Evolutionary conservation across 192 early-diverging fungal genomes (phyloP), one percentile per base, ranked within the genome.

Genomic region (Coemansia sp.): DNA sequence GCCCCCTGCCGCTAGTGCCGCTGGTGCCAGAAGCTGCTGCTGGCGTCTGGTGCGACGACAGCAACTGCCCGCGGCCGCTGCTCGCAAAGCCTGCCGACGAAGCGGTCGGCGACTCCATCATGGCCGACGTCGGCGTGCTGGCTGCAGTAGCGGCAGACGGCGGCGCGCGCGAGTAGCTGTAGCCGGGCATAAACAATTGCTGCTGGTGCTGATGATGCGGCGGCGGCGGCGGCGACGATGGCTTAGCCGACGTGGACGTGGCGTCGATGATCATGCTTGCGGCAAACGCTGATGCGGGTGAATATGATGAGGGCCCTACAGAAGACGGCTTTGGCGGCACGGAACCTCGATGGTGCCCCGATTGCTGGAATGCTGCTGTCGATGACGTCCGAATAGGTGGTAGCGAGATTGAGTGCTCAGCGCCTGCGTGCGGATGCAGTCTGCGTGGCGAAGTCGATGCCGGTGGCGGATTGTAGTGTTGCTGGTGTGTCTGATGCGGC

Each of bases 81-180:
- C 61, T 27, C 4, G 61, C 47, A 16, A 27, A 48, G 20, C 59
- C 65, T 2, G 29, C 34, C 23, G 35, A 47, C 22, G 54, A 52
- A 13, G 61, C 61, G 4, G 65, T 68, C 11, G 69, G 65, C 32
- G 69, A 67, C 22, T 68, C 69, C 19, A 53, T 51, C 62, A 65
- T 73, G 5, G 55, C 61, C 11, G 75, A 58, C 13, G 58, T 52
- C 8, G 66, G 55, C 23, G 62, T 53, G 42, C 62, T 60, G 10
- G 36, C 32, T 20, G 35, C 55, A 19, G 58, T 61, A 11, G 27
- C 58, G 13, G 18, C 47, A 45, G 36, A 71, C 27, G 62, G 57
- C 53, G 69, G 55, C 22, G 30, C 39, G n/a, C 68, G 61, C 57
- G 57, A 20, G 20, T 52, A 30, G 30, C 28, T 19, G 23, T 36